Base-by-base conservation (phyloP, 345 rosid genomes). In the Isatis tinctoria region DNA sequence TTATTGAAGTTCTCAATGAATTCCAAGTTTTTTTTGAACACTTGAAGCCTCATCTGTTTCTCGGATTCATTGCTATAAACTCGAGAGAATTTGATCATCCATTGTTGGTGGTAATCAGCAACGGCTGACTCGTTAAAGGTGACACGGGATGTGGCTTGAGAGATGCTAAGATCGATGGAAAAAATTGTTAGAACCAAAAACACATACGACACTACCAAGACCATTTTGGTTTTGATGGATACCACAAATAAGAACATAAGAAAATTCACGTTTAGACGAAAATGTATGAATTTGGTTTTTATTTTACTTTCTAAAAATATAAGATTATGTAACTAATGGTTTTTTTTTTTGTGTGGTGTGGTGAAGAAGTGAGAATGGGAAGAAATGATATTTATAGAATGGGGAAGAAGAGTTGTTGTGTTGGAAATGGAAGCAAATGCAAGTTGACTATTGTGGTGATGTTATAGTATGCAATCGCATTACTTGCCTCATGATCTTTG, bases 11-110 rank as follows among this genome's bases (percentile, higher is more conserved):
- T n/a, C n/a, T n/a, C n/a, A n/a, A n/a, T n/a, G n/a, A n/a, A n/a
- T n/a, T n/a, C n/a, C n/a, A n/a, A n/a, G n/a, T n/a, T n/a, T n/a
- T n/a, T n/a, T n/a, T n/a, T n/a, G n/a, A n/a, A n/a, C n/a, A n/a
- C n/a, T n/a, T n/a, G n/a, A n/a, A n/a, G n/a, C n/a, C n/a, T n/a
- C n/a, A n/a, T n/a, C n/a, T n/a, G n/a, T n/a, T n/a, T n/a, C n/a
- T n/a, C n/a, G n/a, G n/a, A n/a, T n/a, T n/a, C n/a, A n/a, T n/a
- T n/a, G n/a, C n/a, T n/a, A n/a, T n/a, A n/a, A n/a, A n/a, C n/a
- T n/a, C 81, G 69, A 16, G 79, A 72, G 18, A 53, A 47, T 1
- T 51, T 13, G 16, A 9, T 40, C 81, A 77, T 74, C 81, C 84
- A 78, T 65, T 77, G 70, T 18, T 69, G 45, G 39, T 67, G 73